phyloP scores from a whole-genome alignment of 805 yeast species.

The Sugiyamaella lignohabitans region DNA sequence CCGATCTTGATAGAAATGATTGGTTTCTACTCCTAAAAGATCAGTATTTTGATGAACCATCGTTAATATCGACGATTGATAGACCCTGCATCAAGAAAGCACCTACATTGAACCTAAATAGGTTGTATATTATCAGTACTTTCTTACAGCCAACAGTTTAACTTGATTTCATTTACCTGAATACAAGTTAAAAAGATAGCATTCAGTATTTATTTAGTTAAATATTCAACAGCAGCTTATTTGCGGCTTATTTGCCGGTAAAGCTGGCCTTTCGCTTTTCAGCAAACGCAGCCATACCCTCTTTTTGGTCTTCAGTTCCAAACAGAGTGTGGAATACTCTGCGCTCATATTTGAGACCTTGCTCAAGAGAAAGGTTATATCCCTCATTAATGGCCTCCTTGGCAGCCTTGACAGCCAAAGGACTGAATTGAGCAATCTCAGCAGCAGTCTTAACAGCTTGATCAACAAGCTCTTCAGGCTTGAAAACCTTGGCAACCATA shows the following conservation, averaged over 20 bases:
- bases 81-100: no score
- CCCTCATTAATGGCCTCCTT: slow-evolving; percentile 41
- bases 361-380: slow-evolving; percentile 32
- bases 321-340: slow-evolving; percentile 41
- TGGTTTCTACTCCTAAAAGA: no score
- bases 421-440: slow-evolving; percentile 37
- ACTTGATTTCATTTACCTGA: no score
- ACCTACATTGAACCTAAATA: no score
- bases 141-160: no score
- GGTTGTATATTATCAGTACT: no score
- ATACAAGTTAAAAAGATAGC: no score
- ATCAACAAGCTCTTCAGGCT: slow-evolving; percentile 36
- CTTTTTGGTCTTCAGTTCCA: slow-evolving; percentile 42
- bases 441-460: slow-evolving; percentile 42
- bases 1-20: no score
- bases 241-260: slow-evolving; percentile 30
- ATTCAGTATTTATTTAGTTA: no score
- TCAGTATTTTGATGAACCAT: no score
- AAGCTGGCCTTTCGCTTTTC: slow-evolving; percentile 39
- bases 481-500: slow-evolving; percentile 39
- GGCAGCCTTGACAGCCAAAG: slow-evolving; percentile 41
- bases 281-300: slow-evolving; percentile 48
- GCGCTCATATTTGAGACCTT: slow-evolving; percentile 40
- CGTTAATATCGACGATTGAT: no score
- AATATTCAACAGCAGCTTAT: no score